Evolutionary conservation across 116 monocot genomes (phyloP), one percentile per base, ranked within the genome.

Genomic region (Phalaenopsis hybrid): DNA sequence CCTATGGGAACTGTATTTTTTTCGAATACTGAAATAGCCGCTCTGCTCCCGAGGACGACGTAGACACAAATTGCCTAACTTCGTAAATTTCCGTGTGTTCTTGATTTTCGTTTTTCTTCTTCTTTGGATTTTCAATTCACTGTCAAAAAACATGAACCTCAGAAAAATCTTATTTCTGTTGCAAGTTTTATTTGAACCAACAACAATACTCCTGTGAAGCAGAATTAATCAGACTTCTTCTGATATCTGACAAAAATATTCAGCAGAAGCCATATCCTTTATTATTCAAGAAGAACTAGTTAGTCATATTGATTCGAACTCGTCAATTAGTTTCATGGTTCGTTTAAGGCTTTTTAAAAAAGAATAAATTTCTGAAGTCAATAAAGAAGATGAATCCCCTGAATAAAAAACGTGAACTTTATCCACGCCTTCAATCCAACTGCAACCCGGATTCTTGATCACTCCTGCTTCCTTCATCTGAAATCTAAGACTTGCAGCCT

Each of bases 361-460:
- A 76, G 75, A 78, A 78, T 86, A 75, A 41, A 83, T 72, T 1
- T 86, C 86, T 50, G 3, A 5, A 50, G 50, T 59, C 34, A 72
- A n/a, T 18, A 84, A 48, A 78, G 81, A 83, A 13, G 79, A 84
- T 33, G 81, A 83, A 79, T 67, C 84, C 4, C 91, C 87, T 2
- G 91, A 88, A 67, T 76, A 85, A 58, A 91, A 88, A 57, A 91
- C 77, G n/a, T 83, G 55, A 79, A 87, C 81, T 11, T 28, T 59
- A 34, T 84, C 78, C 25, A 80, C 78, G 43, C 82, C 80, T 57
- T 88, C 91, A 57, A 91, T 87, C 87, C 85, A 87, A 78, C 91
- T 91, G 81, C 87, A 91, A 17, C 91, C 89, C 16, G 89, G 87
- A 77, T 17, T 87, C 81, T 87, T 91, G 50, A 7, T 79, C 83